Percentiles rank a stretch among this genome's conserved stretches.
Conservation (phyloP, 345 rosid species). For the Fremontodendron californicum region DNA sequence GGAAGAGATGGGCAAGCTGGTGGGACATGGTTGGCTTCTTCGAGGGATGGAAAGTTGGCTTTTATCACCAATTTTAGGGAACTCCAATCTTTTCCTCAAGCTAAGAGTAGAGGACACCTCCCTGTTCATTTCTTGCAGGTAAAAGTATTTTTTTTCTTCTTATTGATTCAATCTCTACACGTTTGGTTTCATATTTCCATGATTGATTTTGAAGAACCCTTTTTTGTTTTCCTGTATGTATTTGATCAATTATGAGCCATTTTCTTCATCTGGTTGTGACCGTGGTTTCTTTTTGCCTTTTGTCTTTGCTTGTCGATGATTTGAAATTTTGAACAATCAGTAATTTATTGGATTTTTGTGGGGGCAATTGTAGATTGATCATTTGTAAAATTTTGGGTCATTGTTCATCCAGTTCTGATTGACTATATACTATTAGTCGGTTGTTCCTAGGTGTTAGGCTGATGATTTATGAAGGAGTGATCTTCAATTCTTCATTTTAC, state of each 20-base stretch:
- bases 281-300: not conserved
- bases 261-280: not conserved
- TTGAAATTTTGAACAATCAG: not conserved
- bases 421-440: not conserved
- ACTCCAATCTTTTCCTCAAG: slow-evolving; percentile 23
- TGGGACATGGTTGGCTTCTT: slow-evolving; percentile 81
- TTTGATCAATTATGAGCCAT: not conserved
- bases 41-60: slow-evolving; percentile 53
- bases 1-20: slow-evolving; percentile 73
- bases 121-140: slow-evolving; percentile 49
- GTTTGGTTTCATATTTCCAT: not conserved
- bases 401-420: not conserved
- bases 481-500: not conserved
- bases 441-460: not conserved
- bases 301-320: not conserved
- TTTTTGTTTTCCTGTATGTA: not conserved
- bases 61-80: slow-evolving; percentile 73
- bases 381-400: not conserved
- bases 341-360: not conserved
- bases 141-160: not conserved
- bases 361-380: not conserved
- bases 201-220: slow-evolving; percentile 1
- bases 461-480: not conserved
- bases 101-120: slow-evolving; percentile 48
- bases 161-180: not conserved